A percentile compares a stretch with the other conserved stretches of the same genome.
Evolutionary conservation across 345 rosid genomes (phyloP).

Genomic region (Lepidium africanum): DNA sequence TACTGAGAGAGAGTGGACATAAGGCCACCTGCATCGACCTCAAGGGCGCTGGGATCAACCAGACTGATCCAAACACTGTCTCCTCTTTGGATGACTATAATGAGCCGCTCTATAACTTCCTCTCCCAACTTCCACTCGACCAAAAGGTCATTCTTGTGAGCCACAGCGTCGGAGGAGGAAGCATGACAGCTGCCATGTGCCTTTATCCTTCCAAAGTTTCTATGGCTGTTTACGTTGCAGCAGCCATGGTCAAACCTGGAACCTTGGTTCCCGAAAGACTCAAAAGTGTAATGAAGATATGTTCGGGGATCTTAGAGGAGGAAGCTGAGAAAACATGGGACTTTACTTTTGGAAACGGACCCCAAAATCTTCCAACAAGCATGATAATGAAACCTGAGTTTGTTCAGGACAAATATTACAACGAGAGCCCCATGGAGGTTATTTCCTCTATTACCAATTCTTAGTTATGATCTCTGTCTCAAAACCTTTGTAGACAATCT

Average conservation of each 20-base stretch:
- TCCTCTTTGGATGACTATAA: constrained; percentile 34
- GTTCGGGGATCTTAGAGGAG: constrained; percentile 11
- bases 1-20: constrained; percentile 30
- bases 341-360: constrained; percentile 27
- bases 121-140: constrained; percentile 27
- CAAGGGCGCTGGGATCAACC: constrained; percentile 34
- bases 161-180: constrained; percentile 44
- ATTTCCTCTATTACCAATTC: not conserved
- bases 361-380: constrained; percentile 32
- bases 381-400: constrained; percentile 27
- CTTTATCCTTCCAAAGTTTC: constrained; percentile 26
- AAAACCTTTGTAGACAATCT: not conserved
- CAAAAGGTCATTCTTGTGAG: constrained; percentile 43
- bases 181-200: constrained; percentile 38
- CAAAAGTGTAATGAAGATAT: constrained; percentile 13
- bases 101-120: constrained; percentile 30
- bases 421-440: constrained; percentile 36
- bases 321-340: constrained; percentile 22
- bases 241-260: constrained; percentile 42
- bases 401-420: constrained; percentile 20
- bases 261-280: not conserved
- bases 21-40: constrained; percentile 44
- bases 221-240: constrained; percentile 38
- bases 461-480: not conserved
- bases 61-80: constrained; percentile 32